Percentiles rank a stretch among this genome's conserved stretches.
These are phyloP conservation scores for Biancaea sappan DNA, from an alignment of 306 rosid species.

Conservation along the genomic window DNA sequence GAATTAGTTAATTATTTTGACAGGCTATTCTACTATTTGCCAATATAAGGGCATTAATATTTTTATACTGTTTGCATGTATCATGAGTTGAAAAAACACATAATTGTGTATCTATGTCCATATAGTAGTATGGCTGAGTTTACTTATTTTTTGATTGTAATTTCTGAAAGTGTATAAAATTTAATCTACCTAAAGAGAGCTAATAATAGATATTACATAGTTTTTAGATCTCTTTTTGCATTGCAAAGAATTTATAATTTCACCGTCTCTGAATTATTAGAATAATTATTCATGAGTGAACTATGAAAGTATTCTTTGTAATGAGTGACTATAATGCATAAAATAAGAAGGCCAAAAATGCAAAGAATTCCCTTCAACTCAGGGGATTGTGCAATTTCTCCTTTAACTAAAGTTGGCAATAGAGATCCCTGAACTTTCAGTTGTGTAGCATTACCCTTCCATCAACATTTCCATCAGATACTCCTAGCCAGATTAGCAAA, in stretches of 20 bases:
- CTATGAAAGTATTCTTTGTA: not conserved
- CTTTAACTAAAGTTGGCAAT: no score
- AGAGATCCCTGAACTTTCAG: no score
- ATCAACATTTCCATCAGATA: no score
- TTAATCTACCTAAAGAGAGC: not conserved
- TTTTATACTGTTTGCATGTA: not conserved
- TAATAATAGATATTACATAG: not conserved
- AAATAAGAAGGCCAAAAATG: not conserved
- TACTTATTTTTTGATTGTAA: not conserved
- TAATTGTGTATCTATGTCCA: not conserved
- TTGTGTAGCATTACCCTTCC: no score
- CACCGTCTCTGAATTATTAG: not conserved
- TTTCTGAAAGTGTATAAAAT: not conserved
- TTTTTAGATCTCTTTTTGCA: not conserved
- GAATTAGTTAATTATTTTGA: not conserved
- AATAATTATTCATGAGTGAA: not conserved
- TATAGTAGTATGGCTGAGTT: not conserved
- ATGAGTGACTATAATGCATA: not conserved
- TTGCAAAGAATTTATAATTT: not conserved
- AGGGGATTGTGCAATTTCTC: no score
- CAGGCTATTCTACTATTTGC: constrained; percentile 1
- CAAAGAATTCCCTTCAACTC: no score
- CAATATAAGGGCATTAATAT: not conserved
- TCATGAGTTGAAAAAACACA: not conserved
- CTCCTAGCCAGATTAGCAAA: no score